Percentiles rank a stretch among this genome's conserved stretches.
Evolutionary conservation across 2,329 filamentous ascomycete genomes (phyloP).

Genomic region (Ambrosiella cleistominuta): DNA sequence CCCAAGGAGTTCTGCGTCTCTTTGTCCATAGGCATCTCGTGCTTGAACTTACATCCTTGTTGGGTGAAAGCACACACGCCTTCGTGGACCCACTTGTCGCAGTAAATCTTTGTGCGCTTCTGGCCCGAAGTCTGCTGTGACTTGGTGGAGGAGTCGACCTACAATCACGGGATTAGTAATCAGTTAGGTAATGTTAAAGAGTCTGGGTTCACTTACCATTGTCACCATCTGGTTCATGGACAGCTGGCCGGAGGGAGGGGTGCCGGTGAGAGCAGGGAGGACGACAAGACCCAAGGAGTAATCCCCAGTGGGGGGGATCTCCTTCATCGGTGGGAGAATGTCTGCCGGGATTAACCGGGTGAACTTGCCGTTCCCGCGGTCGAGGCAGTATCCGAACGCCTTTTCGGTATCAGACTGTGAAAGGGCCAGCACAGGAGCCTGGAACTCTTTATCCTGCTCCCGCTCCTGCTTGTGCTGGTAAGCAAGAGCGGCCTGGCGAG

Average conservation of each 20-base stretch:
- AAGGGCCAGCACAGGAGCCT: not conserved
- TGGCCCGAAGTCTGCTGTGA: not conserved
- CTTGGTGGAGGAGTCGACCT: not conserved
- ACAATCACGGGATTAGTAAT: not conserved
- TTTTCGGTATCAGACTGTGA: not conserved
- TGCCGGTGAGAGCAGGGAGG: conserved; percentile 23
- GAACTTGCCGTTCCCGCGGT: conserved; percentile 34
- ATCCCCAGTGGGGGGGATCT: conserved; percentile 26
- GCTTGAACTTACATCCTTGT: conserved; percentile 75
- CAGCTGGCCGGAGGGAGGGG: conserved; percentile 18
- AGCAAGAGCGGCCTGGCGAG: not conserved
- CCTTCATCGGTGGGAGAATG: conserved; percentile 27
- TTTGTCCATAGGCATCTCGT: conserved; percentile 65
- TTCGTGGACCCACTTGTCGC: conserved; percentile 77
- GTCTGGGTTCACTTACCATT: conserved; percentile 21
- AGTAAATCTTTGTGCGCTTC: conserved; percentile 51
- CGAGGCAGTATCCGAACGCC: conserved; percentile 32
- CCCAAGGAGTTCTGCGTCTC: conserved; percentile 52
- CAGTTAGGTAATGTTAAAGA: not conserved
- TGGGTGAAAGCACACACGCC: conserved; percentile 73
- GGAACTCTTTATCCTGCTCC: not conserved
- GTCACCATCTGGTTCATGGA: conserved; percentile 23
- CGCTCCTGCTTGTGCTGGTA: not conserved
- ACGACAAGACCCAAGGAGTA: conserved; percentile 28
- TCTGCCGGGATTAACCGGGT: conserved; percentile 40